Evolutionary conservation across 352 stramenopile species (phyloP), one percentile per base, ranked within the genome.

Genomic region (Pythium angustatum): DNA sequence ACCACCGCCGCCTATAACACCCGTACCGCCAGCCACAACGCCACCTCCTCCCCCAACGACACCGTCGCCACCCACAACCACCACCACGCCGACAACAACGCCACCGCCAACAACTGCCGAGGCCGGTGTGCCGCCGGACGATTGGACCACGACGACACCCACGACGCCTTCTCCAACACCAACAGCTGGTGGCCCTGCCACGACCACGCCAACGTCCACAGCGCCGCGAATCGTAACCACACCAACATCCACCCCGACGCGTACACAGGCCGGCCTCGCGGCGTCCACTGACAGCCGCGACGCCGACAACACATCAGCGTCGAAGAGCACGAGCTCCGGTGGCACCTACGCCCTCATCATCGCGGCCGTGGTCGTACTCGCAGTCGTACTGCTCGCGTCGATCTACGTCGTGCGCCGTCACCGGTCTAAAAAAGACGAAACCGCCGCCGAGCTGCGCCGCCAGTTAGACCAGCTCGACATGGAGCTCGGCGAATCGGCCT

Each of bases 301-400:
- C 19, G 47, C 43, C 14, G 36, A 38, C 41, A 28, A 26, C 19
- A 3, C 17, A 15, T 10, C 38, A 14, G 31, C 19, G 22, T 27
- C 28, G 0, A 43, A 7, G 27, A 26, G 24, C 31, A 27, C 30
- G 17, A 43, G 30, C 38, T 30, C 24, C 14, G 36, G 38, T 28
- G 30, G 38, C 22, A 47, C 22, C 12, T 65, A 64, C 55, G 58
- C 34, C 17, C 27, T 68, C 51, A 28, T 72, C 9, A 68, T 72
- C 49, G 64, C 38, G n/a, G 54, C 55, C 45, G 58, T 24, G n/a
- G 34, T 72, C 33, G 44, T 57, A 9, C 51, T 47, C 9, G 47
- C 38, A 22, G 60, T 73, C 47, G 60, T 69, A 21, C 14, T 69
- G 8, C 1, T 73, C 21, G 59, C 40, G 11, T 28, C 61, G 8